Evolutionary conservation across 2,329 filamentous ascomycete genomes (phyloP).

Genomic region (Epichloe coenophiala): DNA sequence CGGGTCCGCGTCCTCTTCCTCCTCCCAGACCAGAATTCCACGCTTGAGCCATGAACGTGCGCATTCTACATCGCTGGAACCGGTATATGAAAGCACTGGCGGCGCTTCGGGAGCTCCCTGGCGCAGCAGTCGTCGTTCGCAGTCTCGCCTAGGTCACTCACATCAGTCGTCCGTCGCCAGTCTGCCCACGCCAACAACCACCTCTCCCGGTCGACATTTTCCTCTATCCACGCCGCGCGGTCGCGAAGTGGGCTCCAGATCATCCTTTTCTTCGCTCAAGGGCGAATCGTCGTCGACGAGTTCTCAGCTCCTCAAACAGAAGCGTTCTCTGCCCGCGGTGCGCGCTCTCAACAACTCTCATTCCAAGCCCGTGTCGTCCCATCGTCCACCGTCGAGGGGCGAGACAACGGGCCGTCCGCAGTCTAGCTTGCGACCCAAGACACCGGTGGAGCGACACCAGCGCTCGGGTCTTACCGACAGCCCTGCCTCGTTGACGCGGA

Average conservation of each 20-base stretch:
- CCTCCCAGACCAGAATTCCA: conserved; percentile 58
- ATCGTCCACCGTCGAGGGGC: conserved; percentile 48
- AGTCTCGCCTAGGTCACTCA: conserved; percentile 55
- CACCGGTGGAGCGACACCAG: conserved; percentile 50
- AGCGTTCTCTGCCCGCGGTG: conserved; percentile 51
- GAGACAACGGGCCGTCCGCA: conserved; percentile 35
- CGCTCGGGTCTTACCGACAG: conserved; percentile 35
- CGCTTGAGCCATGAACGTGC: conserved; percentile 61
- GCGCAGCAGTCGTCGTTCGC: conserved; percentile 41
- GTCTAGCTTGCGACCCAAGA: conserved; percentile 49
- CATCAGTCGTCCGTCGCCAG: conserved; percentile 55
- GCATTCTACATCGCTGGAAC: conserved; percentile 63
- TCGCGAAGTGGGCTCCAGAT: conserved; percentile 42
- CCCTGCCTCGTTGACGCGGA: conserved; percentile 38
- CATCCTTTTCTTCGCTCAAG: conserved; percentile 39
- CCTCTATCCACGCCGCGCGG: conserved; percentile 47
- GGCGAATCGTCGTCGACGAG: conserved; percentile 51
- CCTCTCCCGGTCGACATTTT: conserved; percentile 38
- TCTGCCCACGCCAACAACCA: conserved; percentile 46
- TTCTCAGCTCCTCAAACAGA: conserved; percentile 50
- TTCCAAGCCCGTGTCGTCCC: conserved; percentile 33
- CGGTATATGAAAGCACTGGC: conserved; percentile 80
- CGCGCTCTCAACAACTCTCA: conserved; percentile 37
- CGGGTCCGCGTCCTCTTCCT: conserved; percentile 2
- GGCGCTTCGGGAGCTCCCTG: conserved; percentile 55